Conservation (phyloP, 345 rosid genomes). For the Psidium guajava region DNA sequence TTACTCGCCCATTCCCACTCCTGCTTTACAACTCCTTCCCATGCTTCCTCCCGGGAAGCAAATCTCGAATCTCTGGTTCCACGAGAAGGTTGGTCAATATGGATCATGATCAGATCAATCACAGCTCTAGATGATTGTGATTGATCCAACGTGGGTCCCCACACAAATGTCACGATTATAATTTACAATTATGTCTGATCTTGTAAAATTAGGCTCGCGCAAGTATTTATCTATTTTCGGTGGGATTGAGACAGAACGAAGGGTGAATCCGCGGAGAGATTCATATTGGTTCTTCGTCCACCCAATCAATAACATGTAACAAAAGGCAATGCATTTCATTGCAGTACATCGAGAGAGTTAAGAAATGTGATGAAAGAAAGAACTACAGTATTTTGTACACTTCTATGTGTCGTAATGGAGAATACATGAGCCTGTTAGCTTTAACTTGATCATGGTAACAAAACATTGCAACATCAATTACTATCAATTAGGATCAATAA, state of each 20-base stretch:
- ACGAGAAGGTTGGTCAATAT: neutral
- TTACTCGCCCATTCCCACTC: neutral
- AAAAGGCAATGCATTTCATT: neutral
- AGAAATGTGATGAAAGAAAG: neutral
- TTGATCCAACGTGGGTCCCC: neutral
- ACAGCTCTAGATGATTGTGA: neutral
- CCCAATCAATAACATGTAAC: neutral
- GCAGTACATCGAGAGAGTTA: neutral
- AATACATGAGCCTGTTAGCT: neutral
- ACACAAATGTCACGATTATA: neutral
- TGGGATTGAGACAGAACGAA: too few species aligned
- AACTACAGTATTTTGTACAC: neutral
- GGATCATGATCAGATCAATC: neutral
- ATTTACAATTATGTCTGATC: neutral
- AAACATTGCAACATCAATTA: neutral
- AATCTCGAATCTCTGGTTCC: neutral
- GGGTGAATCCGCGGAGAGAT: neutral
- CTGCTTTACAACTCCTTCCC: constrained; percentile 20
- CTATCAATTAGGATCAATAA: neutral
- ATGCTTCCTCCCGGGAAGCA: constrained; percentile 40
- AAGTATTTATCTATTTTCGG: too few species aligned
- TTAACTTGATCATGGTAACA: neutral
- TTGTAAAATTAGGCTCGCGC: too few species aligned
- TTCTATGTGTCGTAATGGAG: neutral
- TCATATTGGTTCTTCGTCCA: neutral